phyloP scores from a whole-genome alignment of 306 rosid genomes.

The Gillenia trifoliata region DNA sequence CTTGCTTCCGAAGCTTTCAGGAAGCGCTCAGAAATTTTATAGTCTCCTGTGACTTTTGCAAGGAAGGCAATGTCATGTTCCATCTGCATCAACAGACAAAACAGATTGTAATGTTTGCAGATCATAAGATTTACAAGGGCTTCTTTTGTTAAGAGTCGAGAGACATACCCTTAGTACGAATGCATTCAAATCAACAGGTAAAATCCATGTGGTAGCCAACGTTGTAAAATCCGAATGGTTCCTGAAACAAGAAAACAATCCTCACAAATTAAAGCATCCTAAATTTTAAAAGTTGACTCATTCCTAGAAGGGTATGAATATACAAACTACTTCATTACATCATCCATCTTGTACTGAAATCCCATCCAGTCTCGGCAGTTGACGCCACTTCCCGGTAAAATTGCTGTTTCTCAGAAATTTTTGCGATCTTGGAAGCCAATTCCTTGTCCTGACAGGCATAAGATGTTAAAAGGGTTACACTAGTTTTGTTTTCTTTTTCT shows the following conservation, averaged over 20 bases:
- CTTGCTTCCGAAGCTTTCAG: conserved; percentile 47
- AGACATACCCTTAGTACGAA: conserved; percentile 62
- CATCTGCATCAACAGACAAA: conserved; percentile 50
- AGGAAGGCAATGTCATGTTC: conserved; percentile 71
- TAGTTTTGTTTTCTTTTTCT: background rate
- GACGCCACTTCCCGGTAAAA: conserved; percentile 78
- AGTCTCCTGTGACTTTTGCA: conserved; percentile 66
- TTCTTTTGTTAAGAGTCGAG: conserved; percentile 12
- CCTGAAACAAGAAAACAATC: conserved; percentile 41
- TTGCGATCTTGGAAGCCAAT: conserved; percentile 59
- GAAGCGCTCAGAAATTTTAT: conserved; percentile 34
- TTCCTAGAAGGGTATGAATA: background rate
- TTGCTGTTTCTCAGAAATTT: conserved; percentile 40
- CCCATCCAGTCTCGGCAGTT: conserved; percentile 92
- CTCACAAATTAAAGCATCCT: background rate
- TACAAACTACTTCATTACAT: conserved; percentile 29
- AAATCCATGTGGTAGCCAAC: conserved; percentile 68
- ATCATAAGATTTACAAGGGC: background rate
- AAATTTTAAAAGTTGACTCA: background rate
- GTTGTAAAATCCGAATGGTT: conserved; percentile 62
- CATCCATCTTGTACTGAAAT: conserved; percentile 95
- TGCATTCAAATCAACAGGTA: conserved; percentile 85
- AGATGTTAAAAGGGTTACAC: background rate
- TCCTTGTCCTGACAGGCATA: conserved; percentile 48
- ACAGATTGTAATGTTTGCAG: conserved; percentile 17